These are phyloP conservation scores for Cydonia oblonga DNA, from an alignment of 331 rosid genomes.

Conservation along the genomic window DNA sequence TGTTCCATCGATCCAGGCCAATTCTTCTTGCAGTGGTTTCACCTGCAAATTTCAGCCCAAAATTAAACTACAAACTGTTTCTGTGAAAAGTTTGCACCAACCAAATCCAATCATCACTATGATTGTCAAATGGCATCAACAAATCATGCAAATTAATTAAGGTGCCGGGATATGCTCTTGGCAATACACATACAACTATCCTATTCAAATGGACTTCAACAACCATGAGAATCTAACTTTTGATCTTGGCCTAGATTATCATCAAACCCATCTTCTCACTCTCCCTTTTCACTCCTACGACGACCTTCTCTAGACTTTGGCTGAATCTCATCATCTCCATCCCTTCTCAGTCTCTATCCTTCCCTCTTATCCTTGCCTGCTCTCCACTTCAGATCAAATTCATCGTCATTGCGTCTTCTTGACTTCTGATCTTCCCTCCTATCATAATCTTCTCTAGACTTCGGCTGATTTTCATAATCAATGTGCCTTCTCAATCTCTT, in stretches of 20 bases:
- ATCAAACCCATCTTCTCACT: background rate
- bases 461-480: slow-evolving; percentile 3
- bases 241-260: background rate
- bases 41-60: background rate
- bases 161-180: background rate
- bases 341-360: slow-evolving; percentile 6
- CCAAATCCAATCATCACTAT: background rate
- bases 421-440: slow-evolving; percentile 38
- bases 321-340: background rate
- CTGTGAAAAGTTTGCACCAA: background rate
- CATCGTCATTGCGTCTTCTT: background rate
- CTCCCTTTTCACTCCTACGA: background rate
- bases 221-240: background rate
- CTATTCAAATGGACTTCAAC: background rate
- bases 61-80: background rate
- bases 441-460: slow-evolving; percentile 28
- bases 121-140: background rate
- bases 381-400: slow-evolving; percentile 4
- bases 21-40: background rate
- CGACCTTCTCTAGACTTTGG: background rate
- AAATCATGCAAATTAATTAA: background rate
- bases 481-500: slow-evolving; percentile 32
- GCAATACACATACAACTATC: background rate
- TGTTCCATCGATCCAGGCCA: background rate
- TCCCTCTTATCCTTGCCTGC: slow-evolving; percentile 20